Conservation (phyloP, 352 stramenopile species). For the Thalassiosira mediterranea region DNA sequence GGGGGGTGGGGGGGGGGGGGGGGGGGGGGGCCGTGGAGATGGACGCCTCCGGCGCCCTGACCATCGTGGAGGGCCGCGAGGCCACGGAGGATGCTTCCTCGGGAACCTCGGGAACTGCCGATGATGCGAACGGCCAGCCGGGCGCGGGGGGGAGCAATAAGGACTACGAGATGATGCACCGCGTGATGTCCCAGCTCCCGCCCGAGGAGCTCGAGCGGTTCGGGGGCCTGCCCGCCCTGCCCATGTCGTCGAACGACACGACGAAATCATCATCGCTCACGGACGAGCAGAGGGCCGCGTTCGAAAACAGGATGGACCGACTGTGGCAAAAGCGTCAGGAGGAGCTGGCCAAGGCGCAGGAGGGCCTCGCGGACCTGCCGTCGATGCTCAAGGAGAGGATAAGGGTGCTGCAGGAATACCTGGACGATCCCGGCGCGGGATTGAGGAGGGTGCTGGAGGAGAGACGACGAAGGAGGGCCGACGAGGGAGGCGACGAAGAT, state of each 20-base stretch:
- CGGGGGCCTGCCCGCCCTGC: slow-evolving; percentile 58
- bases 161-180: slow-evolving; percentile 81
- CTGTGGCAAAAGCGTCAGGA: slow-evolving; percentile 75
- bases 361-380: slow-evolving; percentile 67
- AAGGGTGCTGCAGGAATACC: slow-evolving; percentile 57
- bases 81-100: not conserved
- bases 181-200: slow-evolving; percentile 72
- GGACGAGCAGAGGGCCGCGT: slow-evolving; percentile 45
- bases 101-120: not conserved
- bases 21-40: slow-evolving; percentile 1
- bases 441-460: slow-evolving; percentile 24
- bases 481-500: slow-evolving; percentile 5
- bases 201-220: slow-evolving; percentile 71
- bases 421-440: slow-evolving; percentile 45
- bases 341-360: slow-evolving; percentile 59
- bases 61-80: slow-evolving; percentile 14
- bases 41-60: slow-evolving; percentile 17
- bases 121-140: not conserved
- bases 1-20: not conserved
- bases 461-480: not conserved
- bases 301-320: slow-evolving; percentile 68
- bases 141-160: not conserved
- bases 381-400: slow-evolving; percentile 70
- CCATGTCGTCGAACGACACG: slow-evolving; percentile 24
- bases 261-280: not conserved